Base-by-base conservation (phyloP, 345 rosid genomes). In the Rhodamnia argentea region DNA sequence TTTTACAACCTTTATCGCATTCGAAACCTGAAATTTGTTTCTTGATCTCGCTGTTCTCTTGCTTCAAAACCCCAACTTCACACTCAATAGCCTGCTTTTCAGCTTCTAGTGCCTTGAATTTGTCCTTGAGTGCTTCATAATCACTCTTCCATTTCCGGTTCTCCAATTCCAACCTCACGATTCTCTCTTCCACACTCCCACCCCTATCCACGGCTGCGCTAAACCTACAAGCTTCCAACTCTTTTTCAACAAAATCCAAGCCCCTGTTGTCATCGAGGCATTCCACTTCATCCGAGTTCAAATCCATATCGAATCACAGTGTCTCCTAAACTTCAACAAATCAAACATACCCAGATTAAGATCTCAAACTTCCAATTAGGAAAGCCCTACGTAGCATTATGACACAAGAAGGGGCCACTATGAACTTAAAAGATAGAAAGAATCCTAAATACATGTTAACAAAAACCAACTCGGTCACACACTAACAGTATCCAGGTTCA, bases 141-240 rank as follows among this genome's bases (percentile, higher is more conserved):
- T 90, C 92, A 2, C 47, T 90, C 53, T 86, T 88, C 64, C 54
- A 84, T 58, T 86, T 91, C 82, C 27, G 78, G 70, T 90, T 84
- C 90, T 93, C 93, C 60, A 84, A 55, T 87, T 92, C 93, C 86
- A 95, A 85, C 44, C 89, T 92, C 42, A 32, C 27, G 74, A 88
- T 91, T 84, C 86, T 92, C 74, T 86, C 89, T 88, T 91, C 92
- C 32, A 88, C 87, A 81, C 89, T 92, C 89, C 54, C 60, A 59
- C 29, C 83, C 82, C 60, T 86, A 54, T 81, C 90, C 40, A 85
- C 82, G 54, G 47, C 51, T 59, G 86, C 76, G 10, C 54, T 32
- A 83, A 87, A 84, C 84, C 83, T 84, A 70, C 87, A 83, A 13
- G 23, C 85, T 27, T 54, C 83, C 32, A 54, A 47, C 56, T 82